Evolutionary conservation across 495 filamentous ascomycete genomes (phyloP).

Genomic region (Elasticomyces elasticus): DNA sequence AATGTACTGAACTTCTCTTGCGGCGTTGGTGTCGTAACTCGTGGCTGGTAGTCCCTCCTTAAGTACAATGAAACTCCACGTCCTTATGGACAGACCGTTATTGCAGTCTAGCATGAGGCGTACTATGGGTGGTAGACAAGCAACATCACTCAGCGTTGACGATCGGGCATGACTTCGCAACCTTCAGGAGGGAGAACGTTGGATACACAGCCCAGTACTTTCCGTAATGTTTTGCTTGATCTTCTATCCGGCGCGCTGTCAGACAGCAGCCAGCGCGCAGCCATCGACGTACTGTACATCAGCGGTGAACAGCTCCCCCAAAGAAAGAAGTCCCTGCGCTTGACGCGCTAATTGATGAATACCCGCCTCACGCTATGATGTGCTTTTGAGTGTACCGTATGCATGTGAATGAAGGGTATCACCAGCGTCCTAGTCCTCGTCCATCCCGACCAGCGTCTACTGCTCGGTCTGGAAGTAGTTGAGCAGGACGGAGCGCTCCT

Average conservation of each 20-base stretch:
- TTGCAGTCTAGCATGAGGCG: neutral
- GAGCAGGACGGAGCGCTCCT: conserved; percentile 93
- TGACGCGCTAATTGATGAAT: neutral
- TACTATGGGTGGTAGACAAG: neutral
- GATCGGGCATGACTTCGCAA: no score
- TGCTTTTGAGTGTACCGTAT: neutral
- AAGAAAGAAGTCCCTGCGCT: neutral
- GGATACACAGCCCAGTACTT: neutral
- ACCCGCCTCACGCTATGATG: neutral
- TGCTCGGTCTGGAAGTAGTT: conserved; percentile 98
- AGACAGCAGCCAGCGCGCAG: neutral
- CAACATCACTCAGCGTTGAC: no score
- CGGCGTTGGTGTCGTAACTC: neutral
- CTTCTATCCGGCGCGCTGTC: conserved; percentile 3
- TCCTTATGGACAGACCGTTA: neutral
- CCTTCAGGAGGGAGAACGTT: neutral
- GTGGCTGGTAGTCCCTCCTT: no score
- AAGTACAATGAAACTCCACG: no score
- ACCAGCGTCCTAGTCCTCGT: neutral
- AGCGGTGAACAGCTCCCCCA: neutral
- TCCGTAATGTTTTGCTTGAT: neutral
- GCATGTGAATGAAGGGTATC: neutral
- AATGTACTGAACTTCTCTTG: neutral
- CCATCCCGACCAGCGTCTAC: conserved; percentile 31
- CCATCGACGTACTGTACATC: conserved; percentile 10